phyloP scores from a whole-genome alignment of 2,329 filamentous ascomycete species.

The Fusarium floridanum region DNA sequence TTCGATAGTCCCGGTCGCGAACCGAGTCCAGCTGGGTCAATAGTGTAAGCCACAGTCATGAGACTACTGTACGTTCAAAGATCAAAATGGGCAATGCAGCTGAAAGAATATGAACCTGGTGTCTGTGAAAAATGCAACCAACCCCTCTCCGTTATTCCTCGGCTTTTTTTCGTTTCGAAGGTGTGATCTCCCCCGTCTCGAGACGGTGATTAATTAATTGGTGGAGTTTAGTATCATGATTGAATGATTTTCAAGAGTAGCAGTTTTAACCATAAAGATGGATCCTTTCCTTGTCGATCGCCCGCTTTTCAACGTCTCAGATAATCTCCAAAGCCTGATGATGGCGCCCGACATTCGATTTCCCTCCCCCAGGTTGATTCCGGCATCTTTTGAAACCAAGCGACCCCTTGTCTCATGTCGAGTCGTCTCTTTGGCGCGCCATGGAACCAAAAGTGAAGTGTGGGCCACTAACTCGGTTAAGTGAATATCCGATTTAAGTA shows the following conservation, averaged over 20 bases:
- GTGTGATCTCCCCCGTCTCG: background rate
- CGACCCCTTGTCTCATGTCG: background rate
- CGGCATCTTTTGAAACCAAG: too few species aligned
- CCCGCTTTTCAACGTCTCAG: background rate
- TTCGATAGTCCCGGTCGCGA: background rate
- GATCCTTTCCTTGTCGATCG: background rate
- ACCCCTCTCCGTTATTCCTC: background rate
- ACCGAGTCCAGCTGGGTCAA: background rate
- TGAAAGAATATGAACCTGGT: background rate
- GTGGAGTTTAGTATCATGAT: background rate
- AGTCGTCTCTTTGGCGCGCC: too few species aligned
- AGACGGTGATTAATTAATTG: background rate
- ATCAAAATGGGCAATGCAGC: background rate
- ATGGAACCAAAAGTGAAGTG: background rate
- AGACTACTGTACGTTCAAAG: background rate
- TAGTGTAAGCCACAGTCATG: slow-evolving; percentile 1
- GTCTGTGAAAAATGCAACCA: background rate
- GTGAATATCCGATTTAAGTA: background rate
- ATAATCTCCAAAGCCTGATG: background rate
- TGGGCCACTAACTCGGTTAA: background rate
- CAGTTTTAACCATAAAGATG: background rate
- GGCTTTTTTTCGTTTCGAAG: background rate
- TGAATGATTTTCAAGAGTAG: background rate
- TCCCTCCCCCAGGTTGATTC: background rate
- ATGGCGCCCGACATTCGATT: slow-evolving; percentile 1